Percentiles rank a stretch among this genome's conserved stretches.
These are phyloP conservation scores for Zopfia rhizophila DNA, from an alignment of 2,329 filamentous ascomycete species.

Conservation along the genomic window DNA sequence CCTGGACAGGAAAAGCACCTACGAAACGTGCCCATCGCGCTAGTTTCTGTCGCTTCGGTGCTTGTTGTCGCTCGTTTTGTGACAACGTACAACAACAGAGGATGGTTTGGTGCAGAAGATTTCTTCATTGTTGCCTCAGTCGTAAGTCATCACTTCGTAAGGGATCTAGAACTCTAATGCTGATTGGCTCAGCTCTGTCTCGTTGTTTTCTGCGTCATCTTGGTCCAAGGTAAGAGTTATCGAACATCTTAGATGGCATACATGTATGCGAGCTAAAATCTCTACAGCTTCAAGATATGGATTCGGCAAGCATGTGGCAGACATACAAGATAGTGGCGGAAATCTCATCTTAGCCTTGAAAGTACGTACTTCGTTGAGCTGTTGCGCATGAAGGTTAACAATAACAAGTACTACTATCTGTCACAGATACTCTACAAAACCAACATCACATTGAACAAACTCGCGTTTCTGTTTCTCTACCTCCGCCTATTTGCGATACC, in stretches of 20 bases:
- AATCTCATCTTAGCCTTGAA: conserved; percentile 28
- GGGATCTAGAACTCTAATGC: background rate
- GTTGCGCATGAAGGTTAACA: conserved; percentile 10
- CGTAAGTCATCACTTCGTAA: conserved; percentile 20
- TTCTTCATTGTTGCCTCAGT: conserved; percentile 31
- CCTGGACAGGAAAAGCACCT: conserved; percentile 32
- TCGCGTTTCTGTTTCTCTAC: conserved; percentile 26
- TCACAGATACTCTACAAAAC: conserved; percentile 25
- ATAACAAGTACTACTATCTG: conserved; percentile 20
- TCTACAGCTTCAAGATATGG: conserved; percentile 26
- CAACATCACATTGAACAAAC: conserved; percentile 24
- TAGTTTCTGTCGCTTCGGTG: conserved; percentile 28
- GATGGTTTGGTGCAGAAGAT: conserved; percentile 39
- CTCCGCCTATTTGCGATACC: conserved; percentile 21
- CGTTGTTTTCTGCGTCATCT: conserved; percentile 10
- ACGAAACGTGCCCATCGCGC: conserved; percentile 33
- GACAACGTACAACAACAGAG: conserved; percentile 32
- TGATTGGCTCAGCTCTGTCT: conserved; percentile 6
- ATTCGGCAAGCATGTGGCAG: conserved; percentile 29
- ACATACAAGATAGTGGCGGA: conserved; percentile 30
- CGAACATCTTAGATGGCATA: background rate
- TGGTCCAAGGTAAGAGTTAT: conserved; percentile 7
- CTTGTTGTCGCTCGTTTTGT: conserved; percentile 28
- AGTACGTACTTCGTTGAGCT: too few relatives aligned
- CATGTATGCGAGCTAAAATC: background rate